Evolutionary conservation across 225 moss, liverwort and hornwort genomes (phyloP).

Genomic region (Marchantia polymorpha): DNA sequence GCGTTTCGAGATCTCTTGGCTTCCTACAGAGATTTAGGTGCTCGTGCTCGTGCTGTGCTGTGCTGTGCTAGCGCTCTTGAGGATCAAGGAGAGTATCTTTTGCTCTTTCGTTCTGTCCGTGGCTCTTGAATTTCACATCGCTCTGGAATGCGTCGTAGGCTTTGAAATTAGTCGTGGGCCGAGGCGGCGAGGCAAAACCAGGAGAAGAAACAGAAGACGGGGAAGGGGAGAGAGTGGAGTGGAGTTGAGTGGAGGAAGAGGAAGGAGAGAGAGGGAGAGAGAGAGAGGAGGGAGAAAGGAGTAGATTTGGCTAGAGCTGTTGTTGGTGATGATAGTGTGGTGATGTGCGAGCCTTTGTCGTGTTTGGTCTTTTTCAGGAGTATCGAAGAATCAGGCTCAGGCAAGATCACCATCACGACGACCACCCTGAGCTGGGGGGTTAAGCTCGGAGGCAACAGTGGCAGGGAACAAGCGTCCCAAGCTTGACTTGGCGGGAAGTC

Average conservation of each 20-base stretch:
- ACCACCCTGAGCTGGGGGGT: background rate
- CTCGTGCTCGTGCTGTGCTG: too few species aligned
- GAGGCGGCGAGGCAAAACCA: background rate
- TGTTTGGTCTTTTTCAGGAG: slow-evolving; percentile 7
- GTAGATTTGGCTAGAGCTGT: background rate
- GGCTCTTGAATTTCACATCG: background rate
- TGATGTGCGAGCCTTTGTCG: background rate
- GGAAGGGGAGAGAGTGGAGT: too few species aligned
- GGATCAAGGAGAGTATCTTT: background rate
- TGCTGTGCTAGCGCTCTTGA: background rate
- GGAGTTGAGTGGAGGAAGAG: too few species aligned
- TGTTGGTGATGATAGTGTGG: background rate
- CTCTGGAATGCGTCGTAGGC: background rate
- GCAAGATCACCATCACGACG: background rate
- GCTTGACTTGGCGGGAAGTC: slow-evolving; percentile 64
- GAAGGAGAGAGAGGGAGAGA: too few species aligned
- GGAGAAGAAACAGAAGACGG: too few species aligned
- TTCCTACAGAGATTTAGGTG: slow-evolving; percentile 3
- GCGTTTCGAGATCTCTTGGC: background rate
- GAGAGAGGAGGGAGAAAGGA: too few species aligned
- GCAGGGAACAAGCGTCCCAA: slow-evolving; percentile 49
- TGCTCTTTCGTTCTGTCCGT: background rate
- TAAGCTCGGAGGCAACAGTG: slow-evolving; percentile 49
- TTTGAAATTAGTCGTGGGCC: background rate
- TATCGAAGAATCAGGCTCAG: slow-evolving; percentile 1